A percentile compares a stretch with the other conserved stretches of the same genome.
These are phyloP conservation scores for Senna siamea DNA, from an alignment of 306 rosid species.

Conservation along the genomic window DNA sequence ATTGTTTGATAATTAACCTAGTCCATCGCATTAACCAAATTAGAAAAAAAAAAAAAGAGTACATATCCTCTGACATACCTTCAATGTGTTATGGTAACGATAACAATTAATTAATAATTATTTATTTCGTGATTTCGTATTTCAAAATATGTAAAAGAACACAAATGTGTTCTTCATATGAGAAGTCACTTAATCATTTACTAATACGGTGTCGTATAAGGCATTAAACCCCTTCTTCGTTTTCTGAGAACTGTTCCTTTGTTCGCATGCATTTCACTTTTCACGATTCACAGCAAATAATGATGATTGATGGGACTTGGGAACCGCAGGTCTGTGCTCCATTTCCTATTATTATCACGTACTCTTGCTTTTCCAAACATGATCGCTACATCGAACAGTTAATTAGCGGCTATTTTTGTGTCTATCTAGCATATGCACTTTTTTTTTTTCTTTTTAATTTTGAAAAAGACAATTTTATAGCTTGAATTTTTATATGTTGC, in stretches of 20 bases:
- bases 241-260: not conserved
- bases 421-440: not conserved
- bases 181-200: too few relatives aligned
- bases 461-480: not conserved
- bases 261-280: not conserved
- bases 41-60: too few relatives aligned
- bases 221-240: not conserved
- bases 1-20: too few relatives aligned
- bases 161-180: too few relatives aligned
- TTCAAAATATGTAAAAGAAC: too few relatives aligned
- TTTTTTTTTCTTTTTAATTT: not conserved
- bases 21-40: too few relatives aligned
- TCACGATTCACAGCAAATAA: not conserved
- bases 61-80: too few relatives aligned
- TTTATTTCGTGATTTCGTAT: too few relatives aligned
- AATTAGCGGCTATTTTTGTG: slow-evolving; percentile 8
- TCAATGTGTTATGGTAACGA: too few relatives aligned
- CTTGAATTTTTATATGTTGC: not conserved
- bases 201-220: not conserved
- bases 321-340: slow-evolving; percentile 20
- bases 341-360: slow-evolving; percentile 6
- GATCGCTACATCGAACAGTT: slow-evolving; percentile 11
- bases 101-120: too few relatives aligned
- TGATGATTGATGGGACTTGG: slow-evolving; percentile 43
- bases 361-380: slow-evolving; percentile 6